These are phyloP conservation scores for Lactifluus hygrophoroides DNA, from an alignment of 768 basidiomycete species.

Conservation along the genomic window DNA sequence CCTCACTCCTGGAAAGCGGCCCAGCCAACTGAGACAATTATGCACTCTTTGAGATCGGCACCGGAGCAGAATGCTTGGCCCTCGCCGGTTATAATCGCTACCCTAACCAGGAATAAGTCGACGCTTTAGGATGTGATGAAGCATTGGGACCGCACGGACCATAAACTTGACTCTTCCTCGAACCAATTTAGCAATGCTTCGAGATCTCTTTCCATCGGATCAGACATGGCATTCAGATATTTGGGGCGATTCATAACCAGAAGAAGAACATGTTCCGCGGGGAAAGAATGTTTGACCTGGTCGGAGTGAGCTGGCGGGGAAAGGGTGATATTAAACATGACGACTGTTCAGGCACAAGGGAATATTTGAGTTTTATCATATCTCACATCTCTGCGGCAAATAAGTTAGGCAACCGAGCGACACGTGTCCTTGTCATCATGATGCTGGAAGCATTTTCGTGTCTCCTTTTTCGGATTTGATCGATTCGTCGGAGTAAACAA, in stretches of 20 bases:
- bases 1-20: neutral
- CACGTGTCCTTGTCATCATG: neutral
- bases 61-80: slow-evolving; percentile 43
- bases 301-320: slow-evolving; percentile 28
- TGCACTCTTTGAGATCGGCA: slow-evolving; percentile 62
- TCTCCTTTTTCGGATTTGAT: neutral
- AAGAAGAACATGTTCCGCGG: slow-evolving; percentile 43
- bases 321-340: neutral
- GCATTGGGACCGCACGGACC: neutral
- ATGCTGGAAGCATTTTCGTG: neutral
- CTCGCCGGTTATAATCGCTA: slow-evolving; percentile 36
- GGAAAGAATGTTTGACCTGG: slow-evolving; percentile 34
- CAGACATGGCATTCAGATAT: slow-evolving; percentile 66
- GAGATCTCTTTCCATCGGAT: slow-evolving; percentile 47
- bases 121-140: neutral
- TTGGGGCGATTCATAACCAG: slow-evolving; percentile 61
- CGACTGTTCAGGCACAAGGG: neutral
- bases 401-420: neutral
- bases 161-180: neutral
- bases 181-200: slow-evolving; percentile 35
- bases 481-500: slow-evolving; percentile 9
- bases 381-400: neutral
- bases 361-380: neutral
- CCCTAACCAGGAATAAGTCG: neutral
- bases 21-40: slow-evolving; percentile 17